Evolutionary conservation across 768 basidiomycete genomes (phyloP).

Genomic region (Lactarius tabidus): DNA sequence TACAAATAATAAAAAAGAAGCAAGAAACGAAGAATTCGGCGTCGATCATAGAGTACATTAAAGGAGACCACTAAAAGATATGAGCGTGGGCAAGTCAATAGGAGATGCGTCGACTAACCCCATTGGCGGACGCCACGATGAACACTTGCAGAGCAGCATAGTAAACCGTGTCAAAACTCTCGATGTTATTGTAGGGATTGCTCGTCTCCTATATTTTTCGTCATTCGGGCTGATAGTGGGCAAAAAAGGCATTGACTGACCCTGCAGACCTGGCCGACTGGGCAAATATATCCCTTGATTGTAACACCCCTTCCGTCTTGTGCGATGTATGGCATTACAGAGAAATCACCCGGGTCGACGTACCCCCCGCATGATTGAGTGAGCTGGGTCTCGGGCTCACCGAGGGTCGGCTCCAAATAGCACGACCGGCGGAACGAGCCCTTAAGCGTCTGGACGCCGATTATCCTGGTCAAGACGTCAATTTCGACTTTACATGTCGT

Average conservation of each 20-base stretch:
- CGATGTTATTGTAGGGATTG: slow-evolving; percentile 62
- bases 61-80: slow-evolving; percentile 56
- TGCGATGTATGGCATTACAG: slow-evolving; percentile 41
- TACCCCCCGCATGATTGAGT: slow-evolving; percentile 73
- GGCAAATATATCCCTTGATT: slow-evolving; percentile 86
- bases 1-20: slow-evolving; percentile 79
- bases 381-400: slow-evolving; percentile 46
- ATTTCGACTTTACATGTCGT: background rate
- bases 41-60: slow-evolving; percentile 89
- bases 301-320: slow-evolving; percentile 36
- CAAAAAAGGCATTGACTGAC: slow-evolving; percentile 36
- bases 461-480: slow-evolving; percentile 49
- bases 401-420: slow-evolving; percentile 50
- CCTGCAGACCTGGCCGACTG: slow-evolving; percentile 77
- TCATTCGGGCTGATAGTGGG: background rate
- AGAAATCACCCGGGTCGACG: slow-evolving; percentile 56
- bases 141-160: slow-evolving; percentile 77
- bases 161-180: slow-evolving; percentile 90
- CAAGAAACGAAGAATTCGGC: slow-evolving; percentile 86
- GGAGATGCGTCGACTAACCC: slow-evolving; percentile 42
- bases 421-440: slow-evolving; percentile 74
- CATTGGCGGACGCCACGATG: slow-evolving; percentile 75
- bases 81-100: background rate
- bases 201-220: slow-evolving; percentile 44
- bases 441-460: slow-evolving; percentile 91